Evolutionary conservation across 768 basidiomycete genomes (phyloP), one percentile per base, ranked within the genome.

Genomic region (Panaeolus papilionaceus): DNA sequence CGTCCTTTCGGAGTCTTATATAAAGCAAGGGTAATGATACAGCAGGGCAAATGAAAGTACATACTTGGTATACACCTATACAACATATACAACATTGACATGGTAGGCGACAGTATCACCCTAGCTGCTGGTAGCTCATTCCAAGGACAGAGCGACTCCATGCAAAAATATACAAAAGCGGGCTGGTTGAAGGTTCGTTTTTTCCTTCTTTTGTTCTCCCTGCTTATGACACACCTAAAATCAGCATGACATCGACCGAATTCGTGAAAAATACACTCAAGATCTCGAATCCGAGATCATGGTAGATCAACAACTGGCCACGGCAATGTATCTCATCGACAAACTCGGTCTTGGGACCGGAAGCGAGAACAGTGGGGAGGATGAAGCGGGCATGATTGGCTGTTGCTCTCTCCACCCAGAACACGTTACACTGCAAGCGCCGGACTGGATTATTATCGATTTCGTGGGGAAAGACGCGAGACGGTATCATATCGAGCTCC

Each of bases 401-500:
- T 99, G 98, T 80, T 99, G 98, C 79, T 99, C 98, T 4, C 82
- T 99, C 62, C 93, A 96, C 38, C 96, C 92, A 78, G 95, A 99
- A 78, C 98, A 99, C 78, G 91, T 99, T 76, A 98, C 97, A 2
- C 83, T 98, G 63, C 89, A 93, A 72, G 89, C 90, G 8, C 95
- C 96, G 10, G 89, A 94, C 81, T 89, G 87, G 73, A 89, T 99
- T 77, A 83, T 93, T 66, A 97, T 99, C 79, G 98, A 99, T 80
- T 99, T 99, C 83, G 86, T 99, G 66, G 98, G 98, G 80, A 99
- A 99, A 85, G 98, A 99, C 77, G 98, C 96, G 66, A 99, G 99
- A 75, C 89, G 98, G 61, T 99, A 97, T 81, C 95, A 93, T 79
- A 96, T 96, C 75, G 89, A 89, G 68, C 95, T 98, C 62, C 82